Evolutionary conservation across 2,329 filamentous ascomycete genomes (phyloP), one percentile per base, ranked within the genome.

Genomic region (Diplodia intermedia): DNA sequence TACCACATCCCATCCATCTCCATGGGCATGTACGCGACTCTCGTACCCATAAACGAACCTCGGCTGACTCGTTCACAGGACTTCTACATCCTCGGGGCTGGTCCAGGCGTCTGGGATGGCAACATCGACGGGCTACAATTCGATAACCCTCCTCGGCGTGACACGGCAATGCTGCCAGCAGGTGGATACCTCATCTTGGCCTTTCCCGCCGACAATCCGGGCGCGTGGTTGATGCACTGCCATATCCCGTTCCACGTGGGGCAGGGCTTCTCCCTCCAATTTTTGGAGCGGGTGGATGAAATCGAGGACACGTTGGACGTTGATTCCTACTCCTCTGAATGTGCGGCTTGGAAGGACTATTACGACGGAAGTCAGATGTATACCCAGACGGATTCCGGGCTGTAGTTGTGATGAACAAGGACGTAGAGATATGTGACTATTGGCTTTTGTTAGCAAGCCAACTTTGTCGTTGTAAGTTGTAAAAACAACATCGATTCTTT

Each of bases 241-340:
- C 78, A 80, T 53, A 78, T 79, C 18, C 76, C 66, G 7, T 68
- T 52, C n/a, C 66, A 62, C 15, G 65, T 67, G n/a, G 65, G 65
- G 1, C 76, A 79, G 62, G 77, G 77, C 1, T 79, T 90, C 20
- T 81, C 79, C 6, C 76, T 86, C 38, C 83, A 87, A 73, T 86
- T 87, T 71, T 70, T 87, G 15, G 86, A 85, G 72, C 73, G 79
- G 36, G 72, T 75, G 60, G 66, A 69, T 20, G 74, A 76, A 67
- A 76, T 77, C 8, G 54, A 68, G 31, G 68, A 69, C 9, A 40
- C 36, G 15, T 23, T 66, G 40, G 52, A 56, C 31, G 31, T 52
- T 1, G 53, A 66, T 12, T 40, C 20, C 15, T 56, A 33, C 31
- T 33, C 14, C 9, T 49, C 20, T 18, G 52, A 23, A 36, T 55